Percentiles rank a stretch among this genome's conserved stretches.
phyloP scores from a whole-genome alignment of 768 basidiomycete genomes.

The Trametes meyenii region DNA sequence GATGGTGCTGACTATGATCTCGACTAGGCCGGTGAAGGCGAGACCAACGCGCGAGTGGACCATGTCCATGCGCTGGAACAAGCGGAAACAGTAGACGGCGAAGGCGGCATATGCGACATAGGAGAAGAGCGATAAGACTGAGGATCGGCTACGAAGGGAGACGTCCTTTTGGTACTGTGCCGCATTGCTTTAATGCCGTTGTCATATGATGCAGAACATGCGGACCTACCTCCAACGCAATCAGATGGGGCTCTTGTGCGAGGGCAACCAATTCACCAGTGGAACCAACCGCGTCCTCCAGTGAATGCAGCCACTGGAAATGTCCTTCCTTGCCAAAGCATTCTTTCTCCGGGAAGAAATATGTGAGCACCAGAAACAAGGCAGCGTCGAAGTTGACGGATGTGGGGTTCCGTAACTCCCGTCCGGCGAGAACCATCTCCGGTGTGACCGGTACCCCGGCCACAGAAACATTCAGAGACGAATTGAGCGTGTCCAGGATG shows the following conservation, averaged over 20 bases:
- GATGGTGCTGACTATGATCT: conserved; percentile 90
- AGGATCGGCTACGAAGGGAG: conserved; percentile 50
- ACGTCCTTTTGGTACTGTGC: conserved; percentile 55
- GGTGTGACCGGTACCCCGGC: conserved; percentile 68
- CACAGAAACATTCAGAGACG: conserved; percentile 55
- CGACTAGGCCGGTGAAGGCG: conserved; percentile 90
- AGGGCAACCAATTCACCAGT: conserved; percentile 42
- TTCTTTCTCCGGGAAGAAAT: conserved; percentile 77
- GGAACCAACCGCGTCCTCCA: conserved; percentile 46
- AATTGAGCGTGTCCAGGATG: conserved; percentile 60
- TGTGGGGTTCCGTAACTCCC: conserved; percentile 57
- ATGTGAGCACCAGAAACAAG: conserved; percentile 75
- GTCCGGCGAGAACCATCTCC: conserved; percentile 77
- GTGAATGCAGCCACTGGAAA: conserved; percentile 59
- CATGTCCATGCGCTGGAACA: conserved; percentile 74
- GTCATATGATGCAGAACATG: not conserved
- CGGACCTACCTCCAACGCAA: conserved; percentile 47
- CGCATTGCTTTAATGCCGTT: not conserved
- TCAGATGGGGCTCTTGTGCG: conserved; percentile 45
- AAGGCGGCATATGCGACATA: conserved; percentile 79
- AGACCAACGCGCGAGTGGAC: conserved; percentile 92
- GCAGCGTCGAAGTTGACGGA: conserved; percentile 60
- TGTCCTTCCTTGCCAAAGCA: conserved; percentile 69
- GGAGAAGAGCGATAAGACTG: conserved; percentile 68
- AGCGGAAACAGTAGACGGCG: conserved; percentile 73